Conservation (phyloP, 2,329 filamentous ascomycete genomes). For the Neonectria ditissima region DNA sequence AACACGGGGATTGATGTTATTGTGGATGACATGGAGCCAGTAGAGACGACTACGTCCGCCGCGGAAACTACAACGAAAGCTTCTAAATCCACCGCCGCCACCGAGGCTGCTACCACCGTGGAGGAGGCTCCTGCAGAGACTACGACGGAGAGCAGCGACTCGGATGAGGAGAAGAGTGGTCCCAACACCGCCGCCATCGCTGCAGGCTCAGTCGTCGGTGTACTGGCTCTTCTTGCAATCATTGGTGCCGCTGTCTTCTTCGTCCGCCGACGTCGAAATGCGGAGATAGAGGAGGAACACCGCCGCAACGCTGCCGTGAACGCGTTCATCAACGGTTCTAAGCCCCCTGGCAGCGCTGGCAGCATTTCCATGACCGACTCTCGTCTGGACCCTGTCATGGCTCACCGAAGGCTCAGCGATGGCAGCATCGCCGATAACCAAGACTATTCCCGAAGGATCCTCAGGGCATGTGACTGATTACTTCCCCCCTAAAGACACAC, state of each 20-base stretch:
- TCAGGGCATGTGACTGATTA: slow-evolving; percentile 77
- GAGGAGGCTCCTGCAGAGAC: slow-evolving; percentile 29
- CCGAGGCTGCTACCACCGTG: slow-evolving; percentile 33
- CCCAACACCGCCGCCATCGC: slow-evolving; percentile 87
- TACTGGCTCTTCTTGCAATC: slow-evolving; percentile 75
- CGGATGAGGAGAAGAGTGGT: slow-evolving; percentile 47
- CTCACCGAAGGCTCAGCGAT: slow-evolving; percentile 86
- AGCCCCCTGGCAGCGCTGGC: slow-evolving; percentile 72
- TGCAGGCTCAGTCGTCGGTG: slow-evolving; percentile 87
- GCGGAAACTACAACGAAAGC: slow-evolving; percentile 44
- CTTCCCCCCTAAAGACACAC: neutral
- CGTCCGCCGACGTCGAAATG: slow-evolving; percentile 79
- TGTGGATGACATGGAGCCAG: slow-evolving; percentile 42
- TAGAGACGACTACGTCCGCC: slow-evolving; percentile 29
- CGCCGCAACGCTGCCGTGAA: slow-evolving; percentile 83
- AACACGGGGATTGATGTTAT: slow-evolving; percentile 61
- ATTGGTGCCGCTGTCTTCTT: slow-evolving; percentile 79
- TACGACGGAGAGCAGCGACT: neutral
- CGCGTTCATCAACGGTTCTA: slow-evolving; percentile 75
- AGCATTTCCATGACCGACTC: slow-evolving; percentile 81
- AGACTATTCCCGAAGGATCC: slow-evolving; percentile 94
- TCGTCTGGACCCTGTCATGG: slow-evolving; percentile 87
- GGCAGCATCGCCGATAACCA: slow-evolving; percentile 97
- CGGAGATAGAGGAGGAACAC: slow-evolving; percentile 85
- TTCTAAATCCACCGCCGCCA: slow-evolving; percentile 6